Evolutionary conservation across 1,284 basidiomycete genomes (phyloP), one percentile per base, ranked within the genome.

Genomic region (Singerocomus inundabilis): DNA sequence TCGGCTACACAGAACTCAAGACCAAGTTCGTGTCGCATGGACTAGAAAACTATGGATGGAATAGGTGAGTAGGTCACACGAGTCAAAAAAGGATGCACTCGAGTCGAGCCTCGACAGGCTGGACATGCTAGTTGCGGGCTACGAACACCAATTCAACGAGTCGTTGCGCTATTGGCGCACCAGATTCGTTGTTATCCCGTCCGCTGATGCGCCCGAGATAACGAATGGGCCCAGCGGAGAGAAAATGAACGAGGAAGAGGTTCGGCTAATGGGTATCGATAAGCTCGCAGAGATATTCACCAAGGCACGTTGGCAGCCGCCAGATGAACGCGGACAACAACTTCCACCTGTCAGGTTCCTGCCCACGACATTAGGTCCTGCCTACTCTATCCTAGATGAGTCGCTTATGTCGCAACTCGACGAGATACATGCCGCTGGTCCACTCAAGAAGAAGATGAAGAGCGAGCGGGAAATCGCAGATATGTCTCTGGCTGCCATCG

Each of bases 91-190:
- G 13, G n/a, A 38, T 24, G 9, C 6, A 7, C 18, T 47, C n/a
- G 38, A 13, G 30, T 51, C 26, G 53, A 25, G 18, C 15, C 37
- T 44, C 10, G 39, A 34, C 54, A 88, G 84, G 52, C 67, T 88
- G 53, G 88, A 88, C 58, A 88, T 91, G 84, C 71, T 94, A 6
- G 87, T 93, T 9, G 90, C 90, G 5, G 92, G 92, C 2, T 92
- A 93, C 56, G 90, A 92, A 63, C 83, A 84, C 45, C 77, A 85
- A 39, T 85, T 93, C 63, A 86, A 85, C 59, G 84, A 92, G 49
- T 87, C 87, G 5, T 73, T 93, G 39, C 81, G 89, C 38, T 97
- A 96, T 64, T 98, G 95, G 92, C 81, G 95, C 6, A 97, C 94
- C 0, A 80, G 95, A n/a, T 97, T 98, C 64, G 80, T 98, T 24